Conservation (phyloP, 1,284 basidiomycete species). For the Rugosomyces carneus region DNA sequence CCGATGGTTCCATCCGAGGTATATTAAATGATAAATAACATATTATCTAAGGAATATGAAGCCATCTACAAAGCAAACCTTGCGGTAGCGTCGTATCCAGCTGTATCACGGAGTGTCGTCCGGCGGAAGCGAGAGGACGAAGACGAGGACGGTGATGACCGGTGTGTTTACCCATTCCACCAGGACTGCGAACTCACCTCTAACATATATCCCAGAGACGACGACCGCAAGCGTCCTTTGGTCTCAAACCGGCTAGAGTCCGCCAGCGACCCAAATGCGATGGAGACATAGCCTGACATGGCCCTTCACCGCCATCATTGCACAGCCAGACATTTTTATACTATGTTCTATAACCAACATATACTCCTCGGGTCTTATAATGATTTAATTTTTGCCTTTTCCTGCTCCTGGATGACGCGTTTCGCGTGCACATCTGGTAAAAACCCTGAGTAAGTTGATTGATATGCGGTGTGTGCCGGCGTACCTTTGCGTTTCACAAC, state of each 20-base stretch:
- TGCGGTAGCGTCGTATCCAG: conserved; percentile 56
- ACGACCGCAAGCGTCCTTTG: conserved; percentile 47
- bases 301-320: neutral
- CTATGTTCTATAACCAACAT: neutral
- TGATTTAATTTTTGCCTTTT: conserved; percentile 74
- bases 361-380: conserved; percentile 36
- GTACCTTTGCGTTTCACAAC: conserved; percentile 79
- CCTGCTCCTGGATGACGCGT: conserved; percentile 71
- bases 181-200: conserved; percentile 1
- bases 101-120: conserved; percentile 33
- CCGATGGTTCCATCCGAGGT: conserved; percentile 2
- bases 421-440: conserved; percentile 69
- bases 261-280: conserved; percentile 40
- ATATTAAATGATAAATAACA: neutral
- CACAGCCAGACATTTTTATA: neutral
- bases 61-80: conserved; percentile 76
- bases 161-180: conserved; percentile 25
- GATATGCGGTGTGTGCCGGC: conserved; percentile 15
- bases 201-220: conserved; percentile 30
- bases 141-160: conserved; percentile 58
- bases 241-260: conserved; percentile 26
- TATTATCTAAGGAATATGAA: conserved; percentile 69
- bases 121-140: conserved; percentile 64
- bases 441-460: conserved; percentile 1
- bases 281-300: conserved; percentile 45